Evolutionary conservation across 2,329 filamentous ascomycete genomes (phyloP).

Genomic region (Phaeosphaeria sp.): DNA sequence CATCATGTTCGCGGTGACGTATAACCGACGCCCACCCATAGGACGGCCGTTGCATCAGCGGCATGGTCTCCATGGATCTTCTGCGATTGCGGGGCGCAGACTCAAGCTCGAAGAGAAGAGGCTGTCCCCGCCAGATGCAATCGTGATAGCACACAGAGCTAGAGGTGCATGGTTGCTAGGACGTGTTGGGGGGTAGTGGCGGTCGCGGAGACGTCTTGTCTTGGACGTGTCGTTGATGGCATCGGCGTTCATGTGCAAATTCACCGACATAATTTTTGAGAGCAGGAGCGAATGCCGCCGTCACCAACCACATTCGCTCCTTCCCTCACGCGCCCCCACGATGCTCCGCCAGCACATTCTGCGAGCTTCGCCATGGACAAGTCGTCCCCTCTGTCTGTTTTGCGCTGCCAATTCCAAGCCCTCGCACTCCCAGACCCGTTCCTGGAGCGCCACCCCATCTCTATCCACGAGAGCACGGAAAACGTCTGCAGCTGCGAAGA

Average conservation of each 20-base stretch:
- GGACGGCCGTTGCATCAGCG: not conserved
- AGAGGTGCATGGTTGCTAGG: not conserved
- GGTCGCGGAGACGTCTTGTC: not conserved
- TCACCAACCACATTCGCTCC: constrained; percentile 8
- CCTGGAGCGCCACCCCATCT: constrained; percentile 22
- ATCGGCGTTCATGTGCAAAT: constrained; percentile 8
- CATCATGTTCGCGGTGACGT: constrained; percentile 4
- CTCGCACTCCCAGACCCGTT: constrained; percentile 12
- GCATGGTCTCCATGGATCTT: not conserved
- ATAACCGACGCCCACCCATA: not conserved
- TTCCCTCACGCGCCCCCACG: not conserved
- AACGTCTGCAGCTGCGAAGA: not conserved
- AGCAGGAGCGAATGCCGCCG: constrained; percentile 2
- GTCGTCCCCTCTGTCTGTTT: constrained; percentile 23
- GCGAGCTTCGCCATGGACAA: constrained; percentile 24
- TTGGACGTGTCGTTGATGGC: not conserved
- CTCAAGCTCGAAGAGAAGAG: not conserved
- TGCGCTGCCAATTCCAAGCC: constrained; percentile 22
- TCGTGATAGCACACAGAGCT: not conserved
- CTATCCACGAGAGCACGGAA: not conserved
- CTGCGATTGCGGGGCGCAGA: not conserved
- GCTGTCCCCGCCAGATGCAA: not conserved
- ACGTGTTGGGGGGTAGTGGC: not conserved
- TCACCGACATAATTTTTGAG: constrained; percentile 17
- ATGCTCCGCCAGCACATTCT: constrained; percentile 38